Percentiles rank a stretch among this genome's conserved stretches.
Evolutionary conservation across 75 land plant species (phyloP).

Genomic region (Pinus tabuliformis): DNA sequence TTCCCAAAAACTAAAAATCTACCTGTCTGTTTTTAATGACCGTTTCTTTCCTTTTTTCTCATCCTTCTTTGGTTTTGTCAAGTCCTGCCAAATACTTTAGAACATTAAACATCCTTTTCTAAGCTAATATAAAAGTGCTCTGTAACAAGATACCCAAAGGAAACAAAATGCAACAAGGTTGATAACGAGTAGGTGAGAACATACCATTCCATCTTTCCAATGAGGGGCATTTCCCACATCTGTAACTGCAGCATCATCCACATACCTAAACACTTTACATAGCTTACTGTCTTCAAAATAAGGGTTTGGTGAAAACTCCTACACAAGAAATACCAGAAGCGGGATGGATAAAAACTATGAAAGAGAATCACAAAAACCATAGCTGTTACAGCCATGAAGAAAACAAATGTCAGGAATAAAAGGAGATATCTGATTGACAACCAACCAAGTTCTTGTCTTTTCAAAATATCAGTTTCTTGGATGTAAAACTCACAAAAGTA

Average conservation of each 20-base stretch:
- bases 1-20: background rate
- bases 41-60: conserved; percentile 47
- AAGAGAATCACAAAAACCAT: background rate
- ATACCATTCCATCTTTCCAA: conserved; percentile 60
- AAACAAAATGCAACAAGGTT: background rate
- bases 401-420: background rate
- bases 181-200: background rate
- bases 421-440: background rate
- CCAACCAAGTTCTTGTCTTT: background rate
- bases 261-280: conserved; percentile 34
- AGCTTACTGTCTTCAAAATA: conserved; percentile 46
- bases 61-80: conserved; percentile 37
- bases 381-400: background rate
- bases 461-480: background rate
- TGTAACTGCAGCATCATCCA: conserved; percentile 46
- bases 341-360: background rate
- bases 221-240: conserved; percentile 37
- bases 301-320: conserved; percentile 42
- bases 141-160: background rate
- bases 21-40: conserved; percentile 39
- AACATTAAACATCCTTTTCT: background rate
- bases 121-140: background rate
- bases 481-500: conserved; percentile 31
- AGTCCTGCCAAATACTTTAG: conserved; percentile 27
- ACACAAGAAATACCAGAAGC: conserved; percentile 3